Evolutionary conservation across 2,329 filamentous ascomycete genomes (phyloP).

Genomic region (Lasiodiplodia sp.): DNA sequence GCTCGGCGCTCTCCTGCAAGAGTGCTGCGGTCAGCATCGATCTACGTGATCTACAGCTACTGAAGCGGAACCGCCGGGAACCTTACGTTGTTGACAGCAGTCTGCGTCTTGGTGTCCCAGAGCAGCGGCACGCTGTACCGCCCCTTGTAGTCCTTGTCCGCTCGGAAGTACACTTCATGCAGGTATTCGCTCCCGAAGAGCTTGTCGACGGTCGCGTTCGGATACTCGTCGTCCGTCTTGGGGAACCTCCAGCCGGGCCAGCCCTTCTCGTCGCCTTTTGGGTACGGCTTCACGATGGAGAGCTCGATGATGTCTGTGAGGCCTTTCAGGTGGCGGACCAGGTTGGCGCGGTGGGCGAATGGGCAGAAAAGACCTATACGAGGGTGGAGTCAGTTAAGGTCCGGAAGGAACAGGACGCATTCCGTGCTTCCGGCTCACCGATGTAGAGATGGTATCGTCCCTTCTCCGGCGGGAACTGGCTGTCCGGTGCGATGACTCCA

Average conservation of each 20-base stretch:
- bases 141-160: slow-evolving; percentile 66
- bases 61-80: background rate
- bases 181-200: slow-evolving; percentile 66
- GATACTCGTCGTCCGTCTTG: slow-evolving; percentile 60
- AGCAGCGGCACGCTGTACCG: slow-evolving; percentile 67
- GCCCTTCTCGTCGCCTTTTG: slow-evolving; percentile 69
- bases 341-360: slow-evolving; percentile 67
- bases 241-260: slow-evolving; percentile 71
- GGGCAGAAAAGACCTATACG: slow-evolving; percentile 67
- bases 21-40: background rate
- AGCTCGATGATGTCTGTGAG: slow-evolving; percentile 62
- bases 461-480: slow-evolving; percentile 59
- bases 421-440: slow-evolving; percentile 40
- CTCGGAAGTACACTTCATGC: slow-evolving; percentile 69
- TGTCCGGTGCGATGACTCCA: slow-evolving; percentile 56
- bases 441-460: slow-evolving; percentile 65
- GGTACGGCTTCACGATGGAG: slow-evolving; percentile 69
- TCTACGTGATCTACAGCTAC: background rate
- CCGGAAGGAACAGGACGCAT: background rate
- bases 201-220: slow-evolving; percentile 66
- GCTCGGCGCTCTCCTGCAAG: slow-evolving; percentile 60
- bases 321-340: slow-evolving; percentile 65
- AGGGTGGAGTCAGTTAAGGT: background rate
- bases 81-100: slow-evolving; percentile 64
- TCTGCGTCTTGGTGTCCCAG: slow-evolving; percentile 66